Evolutionary conservation across 2,329 filamentous ascomycete species (phyloP), one percentile per base, ranked within the genome.

Genomic region (Fusarium secorum): DNA sequence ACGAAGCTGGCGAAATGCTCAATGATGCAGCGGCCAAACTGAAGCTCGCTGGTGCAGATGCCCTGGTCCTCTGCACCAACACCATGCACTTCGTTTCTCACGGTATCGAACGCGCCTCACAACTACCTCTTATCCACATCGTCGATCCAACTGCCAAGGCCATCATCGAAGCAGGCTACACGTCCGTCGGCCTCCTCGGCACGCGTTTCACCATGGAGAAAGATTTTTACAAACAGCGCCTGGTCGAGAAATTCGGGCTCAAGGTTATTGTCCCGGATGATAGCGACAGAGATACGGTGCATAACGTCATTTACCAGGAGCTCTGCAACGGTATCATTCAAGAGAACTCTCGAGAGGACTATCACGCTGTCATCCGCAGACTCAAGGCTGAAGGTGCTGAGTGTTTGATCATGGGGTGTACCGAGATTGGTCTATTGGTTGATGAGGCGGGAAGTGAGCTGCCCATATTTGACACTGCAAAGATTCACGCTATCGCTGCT

Each of bases 121-220:
- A 58, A 3, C 20, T 77, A 1, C 76, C 75, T 7, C 62, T 76
- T 2, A 64, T 77, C 3, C 74, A 76, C 48, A 76, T 77, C 11
- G 71, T 72, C 4, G 75, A 78, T 14, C 60, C 74, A 0, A 78
- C 75, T 0, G 76, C 72, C 5, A 45, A 66, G 3, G 33, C 46
- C 0, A 75, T 76, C 3, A 20, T 55, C 1, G 52, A 52, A 8
- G 62, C 69, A 0, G 75, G 74, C 0, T 67, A 60, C 45, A 63
- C 60, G 32, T 54, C 60, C 1, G 66, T 72, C 13, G 75, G 67
- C 0, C 60, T 77, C 0, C 35, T 77, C 8, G 75, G 75, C 3
- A 77, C 75, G 0, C 55, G 64, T 1, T 75, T 74, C 45, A 77
- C 74, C 0, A 76, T 77, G 74, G 74, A 76, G 8, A 72, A 74